These are phyloP conservation scores for Ruellia speciosa DNA, from an alignment of 305 asterid genomes.

Conservation along the genomic window DNA sequence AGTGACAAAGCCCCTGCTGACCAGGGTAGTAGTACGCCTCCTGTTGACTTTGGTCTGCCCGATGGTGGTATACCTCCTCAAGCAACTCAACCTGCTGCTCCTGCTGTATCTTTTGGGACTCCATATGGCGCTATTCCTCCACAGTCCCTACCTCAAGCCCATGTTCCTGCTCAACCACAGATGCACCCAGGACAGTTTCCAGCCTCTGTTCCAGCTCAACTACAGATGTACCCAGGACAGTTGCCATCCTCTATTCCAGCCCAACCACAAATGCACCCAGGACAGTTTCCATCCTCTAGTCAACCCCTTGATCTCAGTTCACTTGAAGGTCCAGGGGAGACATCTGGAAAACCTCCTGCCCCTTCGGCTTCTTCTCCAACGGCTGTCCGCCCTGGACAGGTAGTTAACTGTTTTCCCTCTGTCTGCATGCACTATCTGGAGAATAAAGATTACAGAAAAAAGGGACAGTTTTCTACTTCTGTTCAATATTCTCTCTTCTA, in stretches of 20 bases:
- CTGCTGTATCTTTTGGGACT: slow-evolving; percentile 56
- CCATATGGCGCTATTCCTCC: slow-evolving; percentile 93
- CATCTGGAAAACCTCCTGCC: slow-evolving; percentile 44
- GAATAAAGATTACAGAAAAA: not conserved
- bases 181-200: slow-evolving; percentile 40
- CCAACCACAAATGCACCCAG: slow-evolving; percentile 38
- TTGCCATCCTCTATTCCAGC: slow-evolving; percentile 28
- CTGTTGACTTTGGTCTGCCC: slow-evolving; percentile 49
- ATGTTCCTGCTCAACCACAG: slow-evolving; percentile 40
- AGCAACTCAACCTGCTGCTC: slow-evolving; percentile 51
- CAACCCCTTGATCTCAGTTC: slow-evolving; percentile 96
- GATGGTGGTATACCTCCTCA: slow-evolving; percentile 78
- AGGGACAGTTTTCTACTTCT: not conserved
- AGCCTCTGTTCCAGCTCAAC: slow-evolving; percentile 20
- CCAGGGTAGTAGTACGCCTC: slow-evolving; percentile 39
- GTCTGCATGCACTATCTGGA: slow-evolving; percentile 10
- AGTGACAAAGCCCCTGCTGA: slow-evolving; percentile 38
- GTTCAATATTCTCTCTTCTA: too few relatives aligned
- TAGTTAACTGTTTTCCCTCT: slow-evolving; percentile 23
- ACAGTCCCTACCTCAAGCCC: slow-evolving; percentile 43
- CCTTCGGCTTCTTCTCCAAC: slow-evolving; percentile 77
- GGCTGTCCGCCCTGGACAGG: slow-evolving; percentile 98
- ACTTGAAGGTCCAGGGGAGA: slow-evolving; percentile 72
- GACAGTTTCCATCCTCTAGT: slow-evolving; percentile 40
- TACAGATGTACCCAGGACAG: too few relatives aligned